Evolutionary conservation across 495 filamentous ascomycete species (phyloP), one percentile per base, ranked within the genome.

Genomic region (Talaromyces ruber): DNA sequence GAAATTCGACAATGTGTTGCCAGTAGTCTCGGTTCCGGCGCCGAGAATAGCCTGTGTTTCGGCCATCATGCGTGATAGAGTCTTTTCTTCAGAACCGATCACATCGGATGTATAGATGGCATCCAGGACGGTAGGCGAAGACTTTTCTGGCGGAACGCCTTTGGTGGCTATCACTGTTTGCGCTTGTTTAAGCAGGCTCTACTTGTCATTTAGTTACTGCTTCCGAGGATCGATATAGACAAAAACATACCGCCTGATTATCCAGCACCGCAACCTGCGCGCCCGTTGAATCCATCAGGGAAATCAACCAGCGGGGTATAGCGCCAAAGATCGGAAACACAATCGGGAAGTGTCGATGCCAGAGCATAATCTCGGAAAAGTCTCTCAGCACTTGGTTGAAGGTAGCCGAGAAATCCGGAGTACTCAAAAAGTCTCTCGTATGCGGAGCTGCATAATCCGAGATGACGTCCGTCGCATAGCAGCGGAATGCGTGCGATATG

Each of bases 401-500:
- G 21, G 65, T 59, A 2, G 72, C 67, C 9, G 64, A 64, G 24
- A 75, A 75, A 21, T 72, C 66, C 0, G 74, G 74, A 29, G 66
- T 65, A 29, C 75, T 73, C 34, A 78, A 63, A 62, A 71, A 76
- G 60, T 70, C 64, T 28, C 64, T 70, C 12, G 63, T 58, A 37
- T 60, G 28, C 16, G 43, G 52, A 37, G 66, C 62, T 12, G 60
- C 39, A 52, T 79, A 79, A 32, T 78, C 70, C n/a, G 66, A 69
- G 5, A 81, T 69, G 3, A 80, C 72, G 45, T 81, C 77, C 0
- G 70, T 75, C 5, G 78, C 68, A 53, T 71, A 77, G 9, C 67
- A 69, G 47, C 66, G 70, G 30, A 71, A 75, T 0, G 74, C 74
- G 61, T 77, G 66, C 45, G 73, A 66, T 2, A 80, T 52, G 39